These are phyloP conservation scores for Cryphonectria carpinicola DNA, from an alignment of 2,329 filamentous ascomycete genomes.

Conservation along the genomic window DNA sequence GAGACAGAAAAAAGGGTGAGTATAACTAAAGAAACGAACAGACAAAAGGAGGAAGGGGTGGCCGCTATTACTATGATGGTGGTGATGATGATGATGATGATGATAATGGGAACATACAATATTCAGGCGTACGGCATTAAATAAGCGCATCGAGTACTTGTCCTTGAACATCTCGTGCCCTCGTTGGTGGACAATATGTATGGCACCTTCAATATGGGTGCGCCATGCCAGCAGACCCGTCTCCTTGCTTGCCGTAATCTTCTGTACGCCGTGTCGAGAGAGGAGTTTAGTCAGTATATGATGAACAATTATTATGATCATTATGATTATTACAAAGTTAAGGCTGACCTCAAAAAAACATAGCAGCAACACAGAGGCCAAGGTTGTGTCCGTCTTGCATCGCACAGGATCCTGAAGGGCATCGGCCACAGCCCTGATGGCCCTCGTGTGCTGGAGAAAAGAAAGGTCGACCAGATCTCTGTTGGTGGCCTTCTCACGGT, in stretches of 20 bases:
- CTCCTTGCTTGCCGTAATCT: constrained; percentile 58
- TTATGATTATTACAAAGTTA: too few relatives aligned
- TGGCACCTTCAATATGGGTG: constrained; percentile 64
- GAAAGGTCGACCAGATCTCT: constrained; percentile 45
- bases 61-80: too few relatives aligned
- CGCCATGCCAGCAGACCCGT: constrained; percentile 62
- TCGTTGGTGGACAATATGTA: constrained; percentile 61
- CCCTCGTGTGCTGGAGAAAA: constrained; percentile 56
- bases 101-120: constrained; percentile 41
- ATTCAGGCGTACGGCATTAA: constrained; percentile 62
- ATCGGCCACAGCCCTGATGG: constrained; percentile 54
- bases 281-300: background rate
- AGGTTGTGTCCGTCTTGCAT: constrained; percentile 57
- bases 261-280: background rate
- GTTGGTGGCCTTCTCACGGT: constrained; percentile 46
- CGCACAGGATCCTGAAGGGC: constrained; percentile 56
- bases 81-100: too few relatives aligned
- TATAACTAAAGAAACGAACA: constrained; percentile 39
- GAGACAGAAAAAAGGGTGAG: background rate
- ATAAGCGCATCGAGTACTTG: constrained; percentile 57
- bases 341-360: constrained; percentile 59
- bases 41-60: too few relatives aligned
- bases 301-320: background rate
- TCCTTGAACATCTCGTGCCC: constrained; percentile 58
- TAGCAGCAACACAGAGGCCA: constrained; percentile 62